These are phyloP conservation scores for Heimioporus retisporus DNA, from an alignment of 1,284 basidiomycete genomes.

Conservation along the genomic window DNA sequence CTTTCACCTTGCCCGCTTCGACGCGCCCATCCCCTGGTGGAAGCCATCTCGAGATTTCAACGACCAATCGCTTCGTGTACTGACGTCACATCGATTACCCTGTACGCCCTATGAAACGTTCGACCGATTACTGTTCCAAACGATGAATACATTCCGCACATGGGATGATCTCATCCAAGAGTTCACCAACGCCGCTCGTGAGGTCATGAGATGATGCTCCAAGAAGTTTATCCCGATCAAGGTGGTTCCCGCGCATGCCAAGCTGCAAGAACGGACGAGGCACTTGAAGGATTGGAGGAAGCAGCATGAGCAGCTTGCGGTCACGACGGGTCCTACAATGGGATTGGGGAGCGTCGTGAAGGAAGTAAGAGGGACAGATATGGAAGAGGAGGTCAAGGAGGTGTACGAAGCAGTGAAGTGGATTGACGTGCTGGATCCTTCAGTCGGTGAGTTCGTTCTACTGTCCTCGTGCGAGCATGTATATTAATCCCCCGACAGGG, in stretches of 20 bases:
- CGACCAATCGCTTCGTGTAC: constrained; percentile 92
- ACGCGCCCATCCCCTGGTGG: constrained; percentile 95
- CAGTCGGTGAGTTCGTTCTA: constrained; percentile 66
- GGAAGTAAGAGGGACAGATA: constrained; percentile 89
- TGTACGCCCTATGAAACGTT: constrained; percentile 97
- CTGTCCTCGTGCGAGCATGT: background rate
- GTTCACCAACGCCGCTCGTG: constrained; percentile 97
- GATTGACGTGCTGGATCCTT: constrained; percentile 96
- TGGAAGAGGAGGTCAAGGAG: constrained; percentile 97
- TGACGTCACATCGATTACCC: constrained; percentile 90
- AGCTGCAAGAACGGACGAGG: constrained; percentile 89
- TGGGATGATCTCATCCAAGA: constrained; percentile 99
- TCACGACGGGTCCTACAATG: constrained; percentile 97
- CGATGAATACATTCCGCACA: constrained; percentile 88
- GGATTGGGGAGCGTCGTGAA: constrained; percentile 79
- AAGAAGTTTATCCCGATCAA: constrained; percentile 99
- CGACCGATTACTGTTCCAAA: constrained; percentile 84
- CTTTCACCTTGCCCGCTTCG: constrained; percentile 97
- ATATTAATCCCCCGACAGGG: constrained; percentile 60
- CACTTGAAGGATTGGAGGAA: constrained; percentile 96
- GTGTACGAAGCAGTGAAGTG: constrained; percentile 97
- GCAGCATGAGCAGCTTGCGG: constrained; percentile 98
- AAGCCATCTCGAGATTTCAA: constrained; percentile 99
- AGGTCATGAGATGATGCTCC: constrained; percentile 91
- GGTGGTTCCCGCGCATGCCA: constrained; percentile 91